Base-by-base conservation (phyloP, 2,329 filamentous ascomycete species). In the Gnomoniopsis sp. region DNA sequence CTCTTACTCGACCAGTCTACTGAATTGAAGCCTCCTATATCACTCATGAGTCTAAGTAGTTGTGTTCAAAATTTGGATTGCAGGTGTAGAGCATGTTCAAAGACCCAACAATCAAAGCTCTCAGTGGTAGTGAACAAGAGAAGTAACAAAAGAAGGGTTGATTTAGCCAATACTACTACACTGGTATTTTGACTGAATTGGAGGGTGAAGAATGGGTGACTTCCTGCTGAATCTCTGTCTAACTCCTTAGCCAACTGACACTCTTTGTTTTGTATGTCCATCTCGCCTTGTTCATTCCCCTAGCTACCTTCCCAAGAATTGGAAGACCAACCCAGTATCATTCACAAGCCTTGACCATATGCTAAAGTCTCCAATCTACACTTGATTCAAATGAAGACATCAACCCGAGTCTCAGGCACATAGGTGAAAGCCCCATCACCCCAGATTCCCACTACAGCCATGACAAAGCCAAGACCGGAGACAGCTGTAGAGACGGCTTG, bases 401-500 rank as follows among this genome's bases (percentile, higher is more conserved):
- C 58, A 23, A 61, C 54, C 14, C 55, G 49, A 1, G 58, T 49
- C 58, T 61, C 54, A 23, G 50, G 41, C 7, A 62, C 50, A 34
- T 57, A 62, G 17, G 54, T 22, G 10, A 48, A 49, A 6, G 52
- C 54, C 14, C 60, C 60, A 21, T 62, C 60, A 17, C 60, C 60
- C 60, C 86, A 88, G 66, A 88, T 82, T 17, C 86, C 86, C 38
- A 88, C 73, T 19, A 88, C 77, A 21, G 85, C 80, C 75, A 88
- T 80, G 55, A 77, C 71, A 70, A 88, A 88, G 3, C 79, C 85
- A 47, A 84, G 58, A 3, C 81, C 80, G 2, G 82, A 77, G 33
- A 87, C 66, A 6, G 73, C 77, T 10, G 82, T 82, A 69, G 83
- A 78, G 12, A 82, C 75, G 34, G 82, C 63, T 66, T 86, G 82